Percentiles rank a stretch among this genome's conserved stretches.
These are phyloP conservation scores for Xylaria castorea DNA, from an alignment of 495 filamentous ascomycete species.

Conservation along the genomic window DNA sequence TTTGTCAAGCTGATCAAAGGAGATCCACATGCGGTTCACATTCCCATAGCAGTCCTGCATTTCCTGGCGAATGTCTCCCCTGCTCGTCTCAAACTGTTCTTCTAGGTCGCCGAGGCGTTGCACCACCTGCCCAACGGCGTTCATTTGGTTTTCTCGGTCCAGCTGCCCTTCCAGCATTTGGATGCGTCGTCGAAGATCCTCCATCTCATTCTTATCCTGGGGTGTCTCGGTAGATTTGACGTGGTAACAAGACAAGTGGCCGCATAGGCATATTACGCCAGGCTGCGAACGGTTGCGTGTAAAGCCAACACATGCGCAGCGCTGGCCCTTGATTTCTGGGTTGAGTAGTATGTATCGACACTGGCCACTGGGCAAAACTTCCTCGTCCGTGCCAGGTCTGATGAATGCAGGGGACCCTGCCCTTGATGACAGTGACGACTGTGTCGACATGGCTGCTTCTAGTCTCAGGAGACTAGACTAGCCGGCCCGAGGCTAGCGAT, in stretches of 20 bases:
- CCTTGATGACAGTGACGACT: constrained; percentile 33
- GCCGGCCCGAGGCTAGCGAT: constrained; percentile 23
- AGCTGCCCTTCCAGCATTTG: constrained; percentile 56
- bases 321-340: constrained; percentile 60
- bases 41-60: constrained; percentile 58
- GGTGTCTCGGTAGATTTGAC: constrained; percentile 49
- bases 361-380: constrained; percentile 57
- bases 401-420: constrained; percentile 25
- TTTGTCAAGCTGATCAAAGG: constrained; percentile 54
- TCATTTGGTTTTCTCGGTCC: constrained; percentile 49
- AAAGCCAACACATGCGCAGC: constrained; percentile 63
- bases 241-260: constrained; percentile 63
- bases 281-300: constrained; percentile 58
- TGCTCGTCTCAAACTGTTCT: constrained; percentile 58
- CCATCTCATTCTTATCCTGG: constrained; percentile 53
- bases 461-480: constrained; percentile 7
- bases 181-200: constrained; percentile 54
- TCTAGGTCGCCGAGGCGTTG: constrained; percentile 56
- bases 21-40: constrained; percentile 57
- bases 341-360: constrained; percentile 62
- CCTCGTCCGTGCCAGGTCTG: constrained; percentile 41
- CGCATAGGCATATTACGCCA: constrained; percentile 60
- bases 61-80: constrained; percentile 54
- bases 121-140: constrained; percentile 42
- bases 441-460: constrained; percentile 32